Evolutionary conservation across 2,329 filamentous ascomycete species (phyloP).

Genomic region (Apiospora kogelbergensis): DNA sequence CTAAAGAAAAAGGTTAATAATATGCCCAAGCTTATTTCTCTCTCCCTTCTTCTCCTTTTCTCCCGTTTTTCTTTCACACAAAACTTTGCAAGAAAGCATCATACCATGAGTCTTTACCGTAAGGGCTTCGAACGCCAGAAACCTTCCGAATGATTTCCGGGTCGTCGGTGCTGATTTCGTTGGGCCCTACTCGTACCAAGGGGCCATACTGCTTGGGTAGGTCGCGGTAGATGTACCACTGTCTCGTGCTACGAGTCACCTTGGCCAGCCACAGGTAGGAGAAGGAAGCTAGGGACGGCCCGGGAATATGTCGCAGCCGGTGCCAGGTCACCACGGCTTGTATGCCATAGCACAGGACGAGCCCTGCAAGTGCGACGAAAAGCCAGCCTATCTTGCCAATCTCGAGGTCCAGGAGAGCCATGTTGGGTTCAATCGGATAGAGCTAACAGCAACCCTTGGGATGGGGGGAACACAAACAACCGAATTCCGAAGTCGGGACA

Average conservation of each 20-base stretch:
- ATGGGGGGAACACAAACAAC: neutral
- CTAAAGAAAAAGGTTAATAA: neutral
- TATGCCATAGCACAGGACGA: neutral
- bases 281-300: constrained; percentile 37
- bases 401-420: neutral
- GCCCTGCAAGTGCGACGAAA: neutral
- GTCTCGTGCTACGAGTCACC: constrained; percentile 28
- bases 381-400: neutral
- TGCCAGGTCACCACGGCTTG: constrained; percentile 26
- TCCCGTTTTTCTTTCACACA: no score
- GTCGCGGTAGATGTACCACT: constrained; percentile 17
- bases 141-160: constrained; percentile 36
- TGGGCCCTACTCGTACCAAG: constrained; percentile 39
- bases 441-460: neutral
- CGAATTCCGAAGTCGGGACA: neutral
- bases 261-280: constrained; percentile 41
- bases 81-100: neutral
- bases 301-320: constrained; percentile 40
- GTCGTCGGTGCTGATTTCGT: constrained; percentile 38
- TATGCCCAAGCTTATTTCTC: neutral
- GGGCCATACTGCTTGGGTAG: constrained; percentile 23
- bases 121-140: constrained; percentile 34
- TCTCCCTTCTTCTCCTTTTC: no score
- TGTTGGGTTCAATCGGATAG: neutral
- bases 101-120: constrained; percentile 42